Evolutionary conservation across 305 asterid genomes (phyloP).

Genomic region (Lippia alba): DNA sequence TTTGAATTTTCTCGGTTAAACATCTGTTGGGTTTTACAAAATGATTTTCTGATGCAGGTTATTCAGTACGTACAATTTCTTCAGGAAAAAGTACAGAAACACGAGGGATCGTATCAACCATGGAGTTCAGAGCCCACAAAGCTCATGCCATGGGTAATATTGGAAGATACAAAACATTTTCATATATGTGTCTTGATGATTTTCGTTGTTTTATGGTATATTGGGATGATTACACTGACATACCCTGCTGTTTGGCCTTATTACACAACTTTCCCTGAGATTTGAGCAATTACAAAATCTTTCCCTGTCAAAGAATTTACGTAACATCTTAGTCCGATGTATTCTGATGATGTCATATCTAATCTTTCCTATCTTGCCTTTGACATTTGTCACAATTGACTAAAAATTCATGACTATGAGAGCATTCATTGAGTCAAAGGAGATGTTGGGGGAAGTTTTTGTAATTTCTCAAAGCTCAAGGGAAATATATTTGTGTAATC

Average conservation of each 20-base stretch:
- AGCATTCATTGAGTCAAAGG: background rate
- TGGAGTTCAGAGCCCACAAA: constrained; percentile 79
- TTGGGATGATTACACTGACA: too few relatives aligned
- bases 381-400: background rate
- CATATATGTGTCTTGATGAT: too few relatives aligned
- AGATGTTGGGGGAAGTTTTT: too few relatives aligned
- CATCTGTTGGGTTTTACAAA: constrained; percentile 15
- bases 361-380: background rate
- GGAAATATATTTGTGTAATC: too few relatives aligned
- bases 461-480: background rate
- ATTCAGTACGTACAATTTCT: constrained; percentile 68
- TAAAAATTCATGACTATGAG: background rate
- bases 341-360: too few relatives aligned
- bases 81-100: constrained; percentile 70
- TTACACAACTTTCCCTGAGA: too few relatives aligned
- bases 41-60: constrained; percentile 54
- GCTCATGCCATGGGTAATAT: constrained; percentile 81
- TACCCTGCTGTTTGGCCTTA: too few relatives aligned
- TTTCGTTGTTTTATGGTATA: too few relatives aligned
- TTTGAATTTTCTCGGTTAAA: constrained; percentile 21
- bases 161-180: background rate
- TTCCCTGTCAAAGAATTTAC: too few relatives aligned
- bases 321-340: too few relatives aligned
- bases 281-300: too few relatives aligned
- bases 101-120: constrained; percentile 68